Evolutionary conservation across 2,329 filamentous ascomycete genomes (phyloP).

Genomic region (Calonectria leucothoes): DNA sequence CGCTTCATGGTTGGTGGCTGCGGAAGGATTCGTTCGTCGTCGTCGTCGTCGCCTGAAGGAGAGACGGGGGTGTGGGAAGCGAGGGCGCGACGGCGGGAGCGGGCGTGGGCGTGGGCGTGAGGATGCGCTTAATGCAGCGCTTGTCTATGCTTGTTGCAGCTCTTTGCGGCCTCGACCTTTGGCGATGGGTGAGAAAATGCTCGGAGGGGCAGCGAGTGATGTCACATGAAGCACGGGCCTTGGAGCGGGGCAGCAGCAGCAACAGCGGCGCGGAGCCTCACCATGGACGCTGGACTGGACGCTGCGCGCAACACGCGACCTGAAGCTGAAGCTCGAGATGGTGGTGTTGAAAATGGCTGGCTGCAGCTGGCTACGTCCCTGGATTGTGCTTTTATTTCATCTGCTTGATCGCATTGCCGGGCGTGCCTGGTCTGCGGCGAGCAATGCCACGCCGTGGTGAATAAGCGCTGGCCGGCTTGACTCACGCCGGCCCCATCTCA

Average conservation of each 20-base stretch:
- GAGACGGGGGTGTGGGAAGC: slow-evolving; percentile 14
- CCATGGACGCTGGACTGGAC: background rate
- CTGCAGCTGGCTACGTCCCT: background rate
- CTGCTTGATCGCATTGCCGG: background rate
- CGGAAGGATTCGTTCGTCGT: slow-evolving; percentile 2
- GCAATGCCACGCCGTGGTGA: background rate
- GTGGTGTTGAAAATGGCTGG: background rate
- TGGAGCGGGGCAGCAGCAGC: slow-evolving; percentile 19
- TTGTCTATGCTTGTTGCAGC: slow-evolving; percentile 26
- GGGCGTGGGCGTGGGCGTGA: slow-evolving; percentile 10
- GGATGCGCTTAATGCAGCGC: slow-evolving; percentile 17
- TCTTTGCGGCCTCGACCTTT: slow-evolving; percentile 28
- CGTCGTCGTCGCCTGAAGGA: slow-evolving; percentile 2
- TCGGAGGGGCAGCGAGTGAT: slow-evolving; percentile 39
- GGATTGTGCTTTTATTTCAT: background rate
- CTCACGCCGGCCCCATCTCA: slow-evolving; percentile 37
- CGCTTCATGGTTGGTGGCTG: slow-evolving; percentile 43
- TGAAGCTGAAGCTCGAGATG: background rate
- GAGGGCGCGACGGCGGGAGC: slow-evolving; percentile 10
- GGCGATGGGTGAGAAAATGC: slow-evolving; percentile 35
- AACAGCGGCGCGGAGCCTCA: slow-evolving; percentile 18
- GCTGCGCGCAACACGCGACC: background rate
- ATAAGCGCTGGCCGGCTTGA: slow-evolving; percentile 29
- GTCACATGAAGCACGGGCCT: slow-evolving; percentile 41
- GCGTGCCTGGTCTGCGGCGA: background rate